Conservation (phyloP, 1,139 yeast species). For the Scheffersomyces insectosa region DNA sequence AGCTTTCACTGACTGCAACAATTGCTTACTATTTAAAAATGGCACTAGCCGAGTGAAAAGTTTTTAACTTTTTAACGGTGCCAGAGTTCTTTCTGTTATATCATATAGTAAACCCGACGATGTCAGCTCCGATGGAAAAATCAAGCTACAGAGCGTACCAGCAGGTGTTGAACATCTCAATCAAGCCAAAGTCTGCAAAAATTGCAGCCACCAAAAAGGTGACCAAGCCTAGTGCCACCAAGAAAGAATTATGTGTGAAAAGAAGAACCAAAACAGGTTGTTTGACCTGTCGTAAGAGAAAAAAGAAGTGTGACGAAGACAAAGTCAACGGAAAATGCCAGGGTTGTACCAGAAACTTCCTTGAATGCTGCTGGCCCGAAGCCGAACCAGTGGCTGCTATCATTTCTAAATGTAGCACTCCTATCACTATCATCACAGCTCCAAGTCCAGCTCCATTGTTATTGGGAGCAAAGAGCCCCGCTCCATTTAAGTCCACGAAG, state of each 20-base stretch:
- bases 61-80: background rate
- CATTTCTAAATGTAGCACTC: background rate
- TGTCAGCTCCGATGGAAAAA: constrained; percentile 8
- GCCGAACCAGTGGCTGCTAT: constrained; percentile 2
- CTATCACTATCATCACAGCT: background rate
- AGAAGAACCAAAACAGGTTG: constrained; percentile 75
- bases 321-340: constrained; percentile 48
- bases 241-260: constrained; percentile 9
- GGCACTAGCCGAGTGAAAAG: background rate
- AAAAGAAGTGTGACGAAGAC: constrained; percentile 73
- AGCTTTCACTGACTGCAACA: background rate
- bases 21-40: no score
- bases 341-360: constrained; percentile 48
- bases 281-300: constrained; percentile 67
- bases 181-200: constrained; percentile 18
- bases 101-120: constrained; percentile 1
- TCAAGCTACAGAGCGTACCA: constrained; percentile 41
- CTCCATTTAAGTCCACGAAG: constrained; percentile 3
- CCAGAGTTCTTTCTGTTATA: no score
- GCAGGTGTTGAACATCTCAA: constrained; percentile 40
- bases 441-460: background rate
- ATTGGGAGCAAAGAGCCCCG: background rate
- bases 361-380: constrained; percentile 41
- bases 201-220: constrained; percentile 14
- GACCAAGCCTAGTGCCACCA: constrained; percentile 16